Evolutionary conservation across 208 protist species (phyloP), one percentile per base, ranked within the genome.

Genomic region (Acanthamoeba culbertsoni): DNA sequence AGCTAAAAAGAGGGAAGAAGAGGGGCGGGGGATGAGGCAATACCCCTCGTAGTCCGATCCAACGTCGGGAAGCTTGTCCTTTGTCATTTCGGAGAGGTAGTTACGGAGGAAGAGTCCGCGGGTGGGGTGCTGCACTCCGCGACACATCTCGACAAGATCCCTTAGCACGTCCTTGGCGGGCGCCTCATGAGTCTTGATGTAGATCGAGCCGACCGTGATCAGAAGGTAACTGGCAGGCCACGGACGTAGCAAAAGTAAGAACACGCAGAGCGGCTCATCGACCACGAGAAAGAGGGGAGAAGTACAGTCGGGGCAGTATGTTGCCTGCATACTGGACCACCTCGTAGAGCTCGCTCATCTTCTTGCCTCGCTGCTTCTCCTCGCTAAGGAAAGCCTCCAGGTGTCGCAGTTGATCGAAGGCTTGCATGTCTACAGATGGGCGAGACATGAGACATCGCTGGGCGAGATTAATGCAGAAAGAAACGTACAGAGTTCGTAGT

Each of bases 121-220:
- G 20, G 98, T 99, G 40, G 99, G 99, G 96, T 99, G 99, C 97
- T 99, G 99, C 57, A 99, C 99, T 31, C 99, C 99, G 88, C 99
- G 98, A 95, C 99, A 99, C 99, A 99, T 99, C 94, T 99, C 99
- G 63, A 99, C 97, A 33, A 99, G 94, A 95, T 99, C 99, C 20
- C 97, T 97, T 37, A 99, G 94, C 35, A 99, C 97, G 92, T 99
- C 98, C 88, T 98, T 97, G 14, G 97, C 97, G 6, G 98, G 98
- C 75, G 97, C 97, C 90, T 98, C 96, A 14, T 98, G 97, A 5
- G 97, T 95, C 86, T 98, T 96, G 53, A 99, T 98, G 94, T 99
- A 99, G 57, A 99, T 98, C 26, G 97, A 93, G 45, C 99, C 99
- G 8, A 99, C 98, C 8, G 97, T 98, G 62, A 99, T 97, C n/a